These are phyloP conservation scores for Pichia sp. DNA, from an alignment of 1,139 yeast species.

Conservation along the genomic window DNA sequence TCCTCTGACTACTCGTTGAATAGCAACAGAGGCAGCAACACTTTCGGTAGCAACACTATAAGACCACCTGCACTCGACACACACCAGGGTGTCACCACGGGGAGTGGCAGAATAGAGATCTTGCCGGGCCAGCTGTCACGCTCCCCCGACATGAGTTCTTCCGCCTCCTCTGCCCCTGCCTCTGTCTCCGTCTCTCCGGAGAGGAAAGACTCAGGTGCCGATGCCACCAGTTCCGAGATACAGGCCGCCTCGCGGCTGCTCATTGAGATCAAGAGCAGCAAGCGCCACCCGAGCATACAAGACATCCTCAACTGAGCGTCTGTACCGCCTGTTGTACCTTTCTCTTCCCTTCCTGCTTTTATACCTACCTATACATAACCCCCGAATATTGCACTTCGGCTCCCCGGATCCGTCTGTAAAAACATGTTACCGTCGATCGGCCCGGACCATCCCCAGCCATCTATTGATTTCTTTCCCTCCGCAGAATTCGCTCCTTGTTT, in stretches of 20 bases:
- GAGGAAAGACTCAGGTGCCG: not conserved
- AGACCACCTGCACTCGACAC: no score
- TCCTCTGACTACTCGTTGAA: not conserved
- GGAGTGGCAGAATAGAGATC: no score
- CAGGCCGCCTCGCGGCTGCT: slow-evolving; percentile 5
- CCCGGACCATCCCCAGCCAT: not conserved
- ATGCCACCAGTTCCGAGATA: slow-evolving; percentile 5
- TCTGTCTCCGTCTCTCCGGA: not conserved
- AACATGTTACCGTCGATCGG: not conserved
- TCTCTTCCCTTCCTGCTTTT: not conserved
- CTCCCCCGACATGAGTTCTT: not conserved
- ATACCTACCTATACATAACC: not conserved
- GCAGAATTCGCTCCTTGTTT: slow-evolving; percentile 1
- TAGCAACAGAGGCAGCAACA: no score
- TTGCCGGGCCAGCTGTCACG: no score
- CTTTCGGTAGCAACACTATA: no score
- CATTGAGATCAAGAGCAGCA: not conserved
- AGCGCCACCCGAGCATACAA: slow-evolving; percentile 16
- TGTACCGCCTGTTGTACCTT: no score
- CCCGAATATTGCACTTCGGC: no score
- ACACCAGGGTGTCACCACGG: no score
- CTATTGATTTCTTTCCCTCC: not conserved
- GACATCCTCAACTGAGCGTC: slow-evolving; percentile 12
- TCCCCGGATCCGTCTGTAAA: no score
- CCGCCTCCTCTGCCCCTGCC: not conserved